These are phyloP conservation scores for Pelargonium myrrhifolium DNA, from an alignment of 441 rosid species.

Conservation along the genomic window DNA sequence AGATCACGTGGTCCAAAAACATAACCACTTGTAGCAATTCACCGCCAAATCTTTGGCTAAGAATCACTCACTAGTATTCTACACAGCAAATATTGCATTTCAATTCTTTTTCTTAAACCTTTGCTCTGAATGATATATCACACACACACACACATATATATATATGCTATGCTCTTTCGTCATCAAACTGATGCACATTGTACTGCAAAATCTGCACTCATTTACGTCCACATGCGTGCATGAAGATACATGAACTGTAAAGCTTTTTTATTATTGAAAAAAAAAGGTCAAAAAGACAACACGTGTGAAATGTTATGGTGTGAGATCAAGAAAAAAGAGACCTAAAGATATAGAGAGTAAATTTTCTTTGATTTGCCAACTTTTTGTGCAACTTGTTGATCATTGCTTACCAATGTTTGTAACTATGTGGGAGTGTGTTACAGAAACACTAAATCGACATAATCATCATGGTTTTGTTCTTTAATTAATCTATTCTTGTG, in stretches of 20 bases:
- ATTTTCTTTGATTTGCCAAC: too few species aligned
- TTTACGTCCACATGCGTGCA: slow-evolving; percentile 1
- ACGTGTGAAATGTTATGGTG: background rate
- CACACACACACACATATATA: too few species aligned
- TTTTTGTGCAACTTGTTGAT: too few species aligned
- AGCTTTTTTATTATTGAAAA: too few species aligned
- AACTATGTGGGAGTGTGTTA: too few species aligned
- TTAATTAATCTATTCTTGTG: too few species aligned
- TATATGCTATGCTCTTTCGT: too few species aligned
- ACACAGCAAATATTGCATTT: background rate
- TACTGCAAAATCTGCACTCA: background rate
- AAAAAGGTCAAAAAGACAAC: background rate
- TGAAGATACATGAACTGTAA: background rate
- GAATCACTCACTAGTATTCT: background rate
- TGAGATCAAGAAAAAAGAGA: background rate
- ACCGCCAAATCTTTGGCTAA: background rate
- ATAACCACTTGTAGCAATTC: too few species aligned
- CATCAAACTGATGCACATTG: background rate
- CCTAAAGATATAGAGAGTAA: too few species aligned
- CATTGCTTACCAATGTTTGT: too few species aligned
- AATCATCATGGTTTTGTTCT: too few species aligned
- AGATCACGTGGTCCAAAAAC: background rate
- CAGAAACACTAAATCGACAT: too few species aligned
- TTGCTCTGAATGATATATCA: background rate
- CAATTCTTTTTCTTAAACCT: background rate